These are phyloP conservation scores for Heliamphora pulchella DNA, from an alignment of 179 eudicot species.

Conservation along the genomic window DNA sequence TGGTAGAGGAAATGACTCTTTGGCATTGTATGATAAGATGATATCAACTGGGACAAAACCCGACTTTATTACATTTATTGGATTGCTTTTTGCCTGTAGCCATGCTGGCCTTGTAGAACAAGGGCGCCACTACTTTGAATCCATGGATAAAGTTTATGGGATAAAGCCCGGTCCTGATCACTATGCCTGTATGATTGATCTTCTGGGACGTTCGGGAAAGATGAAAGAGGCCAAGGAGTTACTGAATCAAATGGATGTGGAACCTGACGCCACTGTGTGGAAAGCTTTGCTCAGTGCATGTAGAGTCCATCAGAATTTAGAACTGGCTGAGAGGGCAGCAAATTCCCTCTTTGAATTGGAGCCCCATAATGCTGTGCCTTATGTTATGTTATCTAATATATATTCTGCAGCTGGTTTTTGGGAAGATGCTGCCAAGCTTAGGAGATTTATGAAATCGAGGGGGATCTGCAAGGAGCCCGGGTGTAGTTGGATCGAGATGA, in stretches of 20 bases:
- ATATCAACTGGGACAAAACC: conserved; percentile 49
- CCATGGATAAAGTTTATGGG: conserved; percentile 50
- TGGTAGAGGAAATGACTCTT: conserved; percentile 47
- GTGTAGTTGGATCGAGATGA: conserved; percentile 71
- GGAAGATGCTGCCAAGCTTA: conserved; percentile 50
- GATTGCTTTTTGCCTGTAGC: conserved; percentile 77
- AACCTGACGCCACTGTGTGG: conserved; percentile 69
- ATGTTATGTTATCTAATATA: conserved; percentile 55
- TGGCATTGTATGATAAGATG: conserved; percentile 52
- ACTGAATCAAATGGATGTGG: conserved; percentile 43
- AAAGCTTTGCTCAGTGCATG: conserved; percentile 64
- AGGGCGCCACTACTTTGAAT: conserved; percentile 52
- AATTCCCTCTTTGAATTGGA: conserved; percentile 53
- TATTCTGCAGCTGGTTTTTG: conserved; percentile 66
- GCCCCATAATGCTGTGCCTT: conserved; percentile 54
- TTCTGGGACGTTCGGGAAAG: conserved; percentile 59
- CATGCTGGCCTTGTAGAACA: conserved; percentile 62
- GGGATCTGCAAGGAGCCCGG: conserved; percentile 64
- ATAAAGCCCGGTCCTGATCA: conserved; percentile 60
- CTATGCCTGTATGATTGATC: conserved; percentile 76
- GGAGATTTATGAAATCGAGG: conserved; percentile 52
- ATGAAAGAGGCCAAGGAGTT: conserved; percentile 50
- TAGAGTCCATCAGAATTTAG: conserved; percentile 48
- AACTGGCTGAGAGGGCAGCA: conserved; percentile 63
- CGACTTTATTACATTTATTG: conserved; percentile 68